Base-by-base conservation (phyloP, 306 rosid genomes). In the Trifolium subterraneum region DNA sequence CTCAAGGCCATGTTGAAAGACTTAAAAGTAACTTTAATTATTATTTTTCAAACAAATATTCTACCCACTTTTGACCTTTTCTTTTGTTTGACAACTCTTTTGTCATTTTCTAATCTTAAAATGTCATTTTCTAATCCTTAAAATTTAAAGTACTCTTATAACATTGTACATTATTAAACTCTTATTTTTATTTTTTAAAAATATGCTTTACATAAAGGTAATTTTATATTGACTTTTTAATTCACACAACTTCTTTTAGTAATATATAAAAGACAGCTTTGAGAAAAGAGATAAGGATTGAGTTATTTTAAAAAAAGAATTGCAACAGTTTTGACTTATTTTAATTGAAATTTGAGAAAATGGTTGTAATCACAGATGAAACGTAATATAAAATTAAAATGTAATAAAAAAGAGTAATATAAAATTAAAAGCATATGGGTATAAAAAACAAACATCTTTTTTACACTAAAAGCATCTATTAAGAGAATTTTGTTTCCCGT, bases 11-110 rank as follows among this genome's bases (percentile, higher is more conserved):
- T 14, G 61, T 54, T 51, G 59, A 11, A 51, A 16, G 59, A 51
- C 59, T 8, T 18, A 0, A 51, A 7, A 51, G 59, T 51, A 51
- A 51, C 44, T 15, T n/a, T 15, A 36, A n/a, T 61, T 14, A n/a
- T n/a, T 27, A 8, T 60, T 29, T 27, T 31, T 14, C 23, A 7
- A n/a, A 61, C 67, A 61, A 31, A 31, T 61, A 31, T 61, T 15
- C 23, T 31, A 29, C 22, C 66, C 3, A 61, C 44, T 56, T 58
- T 59, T 59, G 64, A 23, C 64, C 39, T 23, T 27, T 59, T 59
- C 3, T 58, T 16, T 51, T 51, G 59, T 47, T 41, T 41, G 3
- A 48, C 19, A 48, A 2, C 8, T 11, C 8, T 11, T 23, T 23
- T 11, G 16, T 59, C 20, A 8, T 23, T 25, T 59, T 13, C 3